Evolutionary conservation across 2,329 filamentous ascomycete species (phyloP).

Genomic region (Arthrobotrys iridis): DNA sequence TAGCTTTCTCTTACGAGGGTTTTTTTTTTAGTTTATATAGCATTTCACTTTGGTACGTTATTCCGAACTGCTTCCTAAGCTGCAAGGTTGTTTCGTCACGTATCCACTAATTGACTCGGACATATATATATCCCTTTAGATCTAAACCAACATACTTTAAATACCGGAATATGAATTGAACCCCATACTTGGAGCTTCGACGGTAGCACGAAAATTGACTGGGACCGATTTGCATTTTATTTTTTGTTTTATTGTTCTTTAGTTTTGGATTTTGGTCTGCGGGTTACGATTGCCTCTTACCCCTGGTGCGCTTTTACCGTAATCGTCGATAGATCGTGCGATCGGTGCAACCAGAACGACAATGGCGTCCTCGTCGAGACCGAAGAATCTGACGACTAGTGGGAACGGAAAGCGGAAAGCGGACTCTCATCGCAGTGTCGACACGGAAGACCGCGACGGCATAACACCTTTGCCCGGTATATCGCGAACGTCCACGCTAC

Average conservation of each 20-base stretch:
- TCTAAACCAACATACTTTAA: not conserved
- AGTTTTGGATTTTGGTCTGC: not conserved
- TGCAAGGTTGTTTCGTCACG: conserved; percentile 44
- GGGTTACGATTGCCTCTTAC: not conserved
- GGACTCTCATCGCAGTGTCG: not conserved
- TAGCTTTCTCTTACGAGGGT: conserved; percentile 8
- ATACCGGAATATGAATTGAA: conserved; percentile 30
- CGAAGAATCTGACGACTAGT: conserved; percentile 24
- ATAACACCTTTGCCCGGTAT: not conserved
- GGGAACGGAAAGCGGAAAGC: conserved; percentile 17
- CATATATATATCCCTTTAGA: not conserved
- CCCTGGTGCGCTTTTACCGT: conserved; percentile 8
- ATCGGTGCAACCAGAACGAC: too few species aligned
- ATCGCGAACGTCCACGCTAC: conserved; percentile 34
- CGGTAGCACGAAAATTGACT: conserved; percentile 14
- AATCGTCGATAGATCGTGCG: not conserved
- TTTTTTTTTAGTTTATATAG: conserved; percentile 11
- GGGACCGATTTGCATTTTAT: conserved; percentile 1
- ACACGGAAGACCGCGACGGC: not conserved
- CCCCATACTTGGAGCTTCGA: conserved; percentile 15
- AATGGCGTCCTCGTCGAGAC: conserved; percentile 48
- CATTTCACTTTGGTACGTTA: conserved; percentile 34
- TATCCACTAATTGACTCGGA: not conserved
- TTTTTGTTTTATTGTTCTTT: not conserved
- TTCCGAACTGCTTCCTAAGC: conserved; percentile 37